Evolutionary conservation across 805 yeast species (phyloP).

Genomic region (Lachancea meyersii): DNA sequence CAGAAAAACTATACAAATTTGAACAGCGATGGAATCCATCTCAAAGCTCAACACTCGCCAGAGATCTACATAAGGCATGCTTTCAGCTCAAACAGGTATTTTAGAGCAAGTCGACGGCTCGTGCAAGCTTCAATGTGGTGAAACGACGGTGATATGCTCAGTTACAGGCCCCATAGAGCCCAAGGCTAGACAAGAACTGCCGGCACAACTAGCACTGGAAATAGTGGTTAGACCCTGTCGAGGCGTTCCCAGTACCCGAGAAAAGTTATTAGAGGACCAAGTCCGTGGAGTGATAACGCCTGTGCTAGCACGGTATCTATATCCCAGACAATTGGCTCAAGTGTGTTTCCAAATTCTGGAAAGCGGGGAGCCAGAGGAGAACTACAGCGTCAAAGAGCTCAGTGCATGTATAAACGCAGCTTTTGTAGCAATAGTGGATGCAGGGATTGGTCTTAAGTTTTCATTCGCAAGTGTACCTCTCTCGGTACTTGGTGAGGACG

Average conservation of each 20-base stretch:
- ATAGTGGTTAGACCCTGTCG: constrained; percentile 69
- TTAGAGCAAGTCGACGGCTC: constrained; percentile 76
- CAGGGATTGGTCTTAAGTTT: constrained; percentile 63
- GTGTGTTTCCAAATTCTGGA: constrained; percentile 60
- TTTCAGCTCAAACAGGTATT: constrained; percentile 12
- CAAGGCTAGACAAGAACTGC: constrained; percentile 74
- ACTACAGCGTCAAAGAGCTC: constrained; percentile 44
- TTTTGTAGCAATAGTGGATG: constrained; percentile 69
- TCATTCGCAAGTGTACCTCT: constrained; percentile 55
- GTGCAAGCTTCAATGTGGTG: constrained; percentile 47
- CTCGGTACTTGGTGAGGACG: constrained; percentile 32
- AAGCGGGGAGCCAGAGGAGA: constrained; percentile 30
- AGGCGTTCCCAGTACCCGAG: constrained; percentile 72
- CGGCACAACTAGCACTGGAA: constrained; percentile 71
- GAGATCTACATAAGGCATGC: neutral
- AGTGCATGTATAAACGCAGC: constrained; percentile 68
- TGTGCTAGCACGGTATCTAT: constrained; percentile 51
- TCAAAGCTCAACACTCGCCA: neutral
- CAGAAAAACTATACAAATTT: neutral
- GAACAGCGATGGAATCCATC: neutral
- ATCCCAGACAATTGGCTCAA: constrained; percentile 77
- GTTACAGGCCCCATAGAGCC: constrained; percentile 91
- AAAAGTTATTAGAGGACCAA: constrained; percentile 67
- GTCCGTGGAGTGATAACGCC: constrained; percentile 55
- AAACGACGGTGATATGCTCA: constrained; percentile 59